Conservation (phyloP, 768 basidiomycete species). For the Naematelia encephala region DNA sequence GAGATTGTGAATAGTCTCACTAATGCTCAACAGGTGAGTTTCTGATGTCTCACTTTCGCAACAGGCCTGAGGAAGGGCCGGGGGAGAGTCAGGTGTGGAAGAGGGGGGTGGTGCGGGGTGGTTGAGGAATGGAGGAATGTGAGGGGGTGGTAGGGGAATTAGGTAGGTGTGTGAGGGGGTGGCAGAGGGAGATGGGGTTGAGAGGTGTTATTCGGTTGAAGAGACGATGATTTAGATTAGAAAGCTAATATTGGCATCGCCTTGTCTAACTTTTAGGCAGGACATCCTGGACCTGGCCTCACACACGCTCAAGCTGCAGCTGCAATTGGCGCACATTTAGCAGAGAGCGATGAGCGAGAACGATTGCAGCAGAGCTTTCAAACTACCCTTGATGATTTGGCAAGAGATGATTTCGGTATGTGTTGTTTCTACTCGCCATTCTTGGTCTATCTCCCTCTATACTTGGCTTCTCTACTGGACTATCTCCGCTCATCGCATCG, state of each 20-base stretch:
- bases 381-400: slow-evolving; percentile 29
- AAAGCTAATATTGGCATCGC: neutral
- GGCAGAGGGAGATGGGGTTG: too few species aligned
- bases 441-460: neutral
- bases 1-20: slow-evolving; percentile 46
- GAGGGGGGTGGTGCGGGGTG: too few species aligned
- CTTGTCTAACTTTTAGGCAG: slow-evolving; percentile 1
- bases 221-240: neutral
- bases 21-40: slow-evolving; percentile 39
- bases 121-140: too few species aligned
- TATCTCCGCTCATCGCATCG: neutral
- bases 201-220: too few species aligned
- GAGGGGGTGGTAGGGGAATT: too few species aligned
- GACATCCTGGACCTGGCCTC: slow-evolving; percentile 8
- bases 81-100: too few species aligned
- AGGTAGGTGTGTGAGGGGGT: too few species aligned
- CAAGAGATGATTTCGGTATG: slow-evolving; percentile 22
- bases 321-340: slow-evolving; percentile 27
- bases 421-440: slow-evolving; percentile 3
- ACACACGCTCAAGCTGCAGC: slow-evolving; percentile 27
- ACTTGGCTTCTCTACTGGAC: neutral
- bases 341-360: slow-evolving; percentile 28
- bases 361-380: slow-evolving; percentile 26
- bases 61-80: too few species aligned
- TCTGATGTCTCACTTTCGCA: neutral